Conservation (phyloP, 495 filamentous ascomycete genomes). For the Parathielavia appendiculata region DNA sequence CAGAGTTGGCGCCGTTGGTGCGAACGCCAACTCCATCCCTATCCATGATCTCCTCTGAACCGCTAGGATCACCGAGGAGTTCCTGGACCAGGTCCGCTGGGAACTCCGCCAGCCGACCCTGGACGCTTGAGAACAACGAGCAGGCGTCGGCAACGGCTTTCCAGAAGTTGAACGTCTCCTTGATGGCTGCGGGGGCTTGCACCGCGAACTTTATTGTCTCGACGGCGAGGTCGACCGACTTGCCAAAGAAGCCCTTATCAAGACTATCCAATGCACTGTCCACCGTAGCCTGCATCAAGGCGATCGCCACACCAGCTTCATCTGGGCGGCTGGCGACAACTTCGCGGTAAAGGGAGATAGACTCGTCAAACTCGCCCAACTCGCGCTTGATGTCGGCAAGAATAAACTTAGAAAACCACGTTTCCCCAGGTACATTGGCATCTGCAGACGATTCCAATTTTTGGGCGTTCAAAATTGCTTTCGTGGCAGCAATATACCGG, state of each 20-base stretch:
- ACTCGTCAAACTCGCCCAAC: slow-evolving; percentile 79
- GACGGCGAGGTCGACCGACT: slow-evolving; percentile 61
- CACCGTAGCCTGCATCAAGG: slow-evolving; percentile 77
- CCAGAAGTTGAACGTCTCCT: slow-evolving; percentile 88
- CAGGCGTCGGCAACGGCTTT: slow-evolving; percentile 89
- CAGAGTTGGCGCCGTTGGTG: slow-evolving; percentile 38
- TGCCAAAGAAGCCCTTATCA: slow-evolving; percentile 77
- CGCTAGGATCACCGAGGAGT: slow-evolving; percentile 49
- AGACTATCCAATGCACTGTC: slow-evolving; percentile 74
- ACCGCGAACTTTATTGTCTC: slow-evolving; percentile 35
- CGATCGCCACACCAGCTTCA: slow-evolving; percentile 83
- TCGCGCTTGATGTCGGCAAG: slow-evolving; percentile 92
- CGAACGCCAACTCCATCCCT: slow-evolving; percentile 61
- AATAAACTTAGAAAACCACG: slow-evolving; percentile 96
- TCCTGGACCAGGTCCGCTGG: slow-evolving; percentile 49
- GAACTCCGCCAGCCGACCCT: slow-evolving; percentile 54
- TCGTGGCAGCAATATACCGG: slow-evolving; percentile 84
- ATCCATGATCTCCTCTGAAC: slow-evolving; percentile 56
- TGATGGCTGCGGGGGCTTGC: slow-evolving; percentile 33
- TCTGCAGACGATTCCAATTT: slow-evolving; percentile 55
- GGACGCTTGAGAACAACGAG: slow-evolving; percentile 72
- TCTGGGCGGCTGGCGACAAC: slow-evolving; percentile 60
- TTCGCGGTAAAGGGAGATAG: slow-evolving; percentile 66
- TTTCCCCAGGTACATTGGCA: slow-evolving; percentile 47
- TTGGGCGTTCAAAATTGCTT: slow-evolving; percentile 79